Percentiles rank a stretch among this genome's conserved stretches.
phyloP scores from a whole-genome alignment of 352 stramenopile species.

The Phytophthora pistaciae region DNA sequence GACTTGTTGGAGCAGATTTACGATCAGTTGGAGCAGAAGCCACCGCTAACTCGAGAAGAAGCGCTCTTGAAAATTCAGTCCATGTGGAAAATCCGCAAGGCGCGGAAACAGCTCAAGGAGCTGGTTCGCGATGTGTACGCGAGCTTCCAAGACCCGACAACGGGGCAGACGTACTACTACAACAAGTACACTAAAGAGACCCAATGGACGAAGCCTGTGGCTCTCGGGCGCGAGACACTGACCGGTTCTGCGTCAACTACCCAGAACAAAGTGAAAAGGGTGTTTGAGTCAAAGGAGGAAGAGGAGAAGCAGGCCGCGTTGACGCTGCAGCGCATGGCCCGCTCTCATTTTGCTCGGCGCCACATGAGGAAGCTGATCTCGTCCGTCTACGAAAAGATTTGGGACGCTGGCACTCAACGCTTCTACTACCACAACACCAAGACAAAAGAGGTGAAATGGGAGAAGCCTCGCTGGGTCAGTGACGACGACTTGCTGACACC shows the following conservation, averaged over 20 bases:
- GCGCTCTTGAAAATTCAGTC: conserved; percentile 73
- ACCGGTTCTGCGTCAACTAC: conserved; percentile 6
- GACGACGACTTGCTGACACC: conserved; percentile 73
- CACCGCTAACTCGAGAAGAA: conserved; percentile 58
- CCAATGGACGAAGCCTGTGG: conserved; percentile 73
- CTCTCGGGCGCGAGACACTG: conserved; percentile 42
- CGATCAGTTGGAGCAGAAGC: conserved; percentile 52
- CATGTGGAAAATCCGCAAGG: conserved; percentile 79
- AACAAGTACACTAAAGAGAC: conserved; percentile 76
- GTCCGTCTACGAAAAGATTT: conserved; percentile 86
- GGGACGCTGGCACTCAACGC: conserved; percentile 47
- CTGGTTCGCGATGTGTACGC: conserved; percentile 71
- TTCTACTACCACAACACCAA: conserved; percentile 89
- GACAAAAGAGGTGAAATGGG: conserved; percentile 76
- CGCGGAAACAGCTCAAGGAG: conserved; percentile 72
- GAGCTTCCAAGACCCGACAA: conserved; percentile 64
- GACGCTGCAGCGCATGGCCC: conserved; percentile 67
- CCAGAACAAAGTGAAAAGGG: conserved; percentile 6
- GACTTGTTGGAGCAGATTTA: conserved; percentile 56
- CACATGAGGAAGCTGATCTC: conserved; percentile 71
- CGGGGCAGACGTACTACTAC: conserved; percentile 81
- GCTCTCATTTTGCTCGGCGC: conserved; percentile 53
- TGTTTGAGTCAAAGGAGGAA: conserved; percentile 37
- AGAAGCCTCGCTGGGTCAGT: conserved; percentile 68
- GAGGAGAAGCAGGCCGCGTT: conserved; percentile 38